These are phyloP conservation scores for Tolypocladium ophioglossoides DNA, from an alignment of 2,329 filamentous ascomycete genomes.

Conservation along the genomic window DNA sequence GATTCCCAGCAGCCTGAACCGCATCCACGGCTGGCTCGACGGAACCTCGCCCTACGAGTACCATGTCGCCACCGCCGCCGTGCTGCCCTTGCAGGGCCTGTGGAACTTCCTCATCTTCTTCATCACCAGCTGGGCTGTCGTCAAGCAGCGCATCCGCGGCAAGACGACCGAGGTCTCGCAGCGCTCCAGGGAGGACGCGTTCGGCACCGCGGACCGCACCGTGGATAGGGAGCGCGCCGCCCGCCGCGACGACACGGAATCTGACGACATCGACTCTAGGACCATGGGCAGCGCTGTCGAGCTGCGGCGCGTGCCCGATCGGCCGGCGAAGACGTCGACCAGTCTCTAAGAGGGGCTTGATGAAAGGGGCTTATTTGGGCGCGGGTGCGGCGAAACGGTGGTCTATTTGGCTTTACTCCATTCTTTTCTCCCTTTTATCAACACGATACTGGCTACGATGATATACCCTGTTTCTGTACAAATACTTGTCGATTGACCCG, in stretches of 20 bases:
- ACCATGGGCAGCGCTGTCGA: constrained; percentile 21
- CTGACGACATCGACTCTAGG: constrained; percentile 19
- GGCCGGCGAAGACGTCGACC: constrained; percentile 12
- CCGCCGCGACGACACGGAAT: constrained; percentile 7
- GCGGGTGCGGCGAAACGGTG: background rate
- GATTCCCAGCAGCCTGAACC: constrained; percentile 61
- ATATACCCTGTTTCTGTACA: background rate
- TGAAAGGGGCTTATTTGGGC: background rate
- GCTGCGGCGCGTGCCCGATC: constrained; percentile 16
- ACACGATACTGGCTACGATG: background rate
- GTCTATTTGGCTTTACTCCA: background rate
- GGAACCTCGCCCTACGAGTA: constrained; percentile 48
- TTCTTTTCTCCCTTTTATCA: background rate
- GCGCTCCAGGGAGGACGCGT: background rate
- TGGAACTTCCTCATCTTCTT: constrained; percentile 76
- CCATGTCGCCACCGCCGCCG: constrained; percentile 58
- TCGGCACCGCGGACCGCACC: constrained; percentile 1
- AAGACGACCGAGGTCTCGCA: background rate
- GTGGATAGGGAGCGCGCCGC: constrained; percentile 1
- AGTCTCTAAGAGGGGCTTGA: constrained; percentile 7
- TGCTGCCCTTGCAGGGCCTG: constrained; percentile 67
- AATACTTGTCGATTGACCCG: background rate
- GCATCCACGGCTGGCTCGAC: constrained; percentile 56
- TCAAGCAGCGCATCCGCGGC: constrained; percentile 9
- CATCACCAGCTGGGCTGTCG: constrained; percentile 42